A percentile compares a stretch with the other conserved stretches of the same genome.
These are phyloP conservation scores for Panicum virgatum DNA, from an alignment of 202 grass and related monocot genomes.

Conservation along the genomic window DNA sequence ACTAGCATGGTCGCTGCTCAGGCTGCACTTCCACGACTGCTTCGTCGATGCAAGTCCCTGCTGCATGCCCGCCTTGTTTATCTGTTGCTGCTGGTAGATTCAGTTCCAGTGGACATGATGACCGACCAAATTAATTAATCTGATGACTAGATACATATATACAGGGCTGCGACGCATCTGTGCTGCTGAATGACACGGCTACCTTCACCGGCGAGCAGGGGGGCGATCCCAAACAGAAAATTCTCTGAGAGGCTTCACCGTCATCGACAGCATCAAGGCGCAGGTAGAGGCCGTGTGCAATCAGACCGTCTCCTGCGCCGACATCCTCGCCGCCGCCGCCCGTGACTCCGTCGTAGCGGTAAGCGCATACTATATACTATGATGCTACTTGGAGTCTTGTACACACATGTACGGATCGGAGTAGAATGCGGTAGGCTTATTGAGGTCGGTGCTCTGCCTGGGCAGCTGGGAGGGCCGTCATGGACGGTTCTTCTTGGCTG, in stretches of 20 bases:
- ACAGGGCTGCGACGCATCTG: conserved; percentile 71
- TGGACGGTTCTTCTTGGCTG: conserved; percentile 65
- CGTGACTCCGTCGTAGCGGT: conserved; percentile 48
- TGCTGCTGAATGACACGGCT: conserved; percentile 48
- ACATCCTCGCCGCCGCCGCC: conserved; percentile 59
- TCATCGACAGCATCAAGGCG: conserved; percentile 61
- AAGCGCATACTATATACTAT: background rate
- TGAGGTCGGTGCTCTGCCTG: background rate
- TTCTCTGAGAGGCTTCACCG: conserved; percentile 42
- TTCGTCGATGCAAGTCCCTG: conserved; percentile 53
- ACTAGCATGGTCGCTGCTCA: conserved; percentile 56
- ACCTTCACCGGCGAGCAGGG: conserved; percentile 54
- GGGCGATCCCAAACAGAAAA: conserved; percentile 12
- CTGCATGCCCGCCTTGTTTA: background rate
- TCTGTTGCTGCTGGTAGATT: background rate
- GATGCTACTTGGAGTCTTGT: too few relatives aligned
- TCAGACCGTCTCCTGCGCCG: conserved; percentile 65
- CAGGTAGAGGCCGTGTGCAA: conserved; percentile 57
- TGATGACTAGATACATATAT: background rate
- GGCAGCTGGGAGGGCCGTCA: conserved; percentile 53
- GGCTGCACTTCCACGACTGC: conserved; percentile 74
- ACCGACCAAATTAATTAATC: background rate
- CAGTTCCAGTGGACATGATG: background rate
- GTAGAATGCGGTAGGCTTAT: background rate
- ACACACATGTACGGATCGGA: too few relatives aligned